phyloP scores from a whole-genome alignment of 2,329 filamentous ascomycete genomes.

The Cadophora sp. region DNA sequence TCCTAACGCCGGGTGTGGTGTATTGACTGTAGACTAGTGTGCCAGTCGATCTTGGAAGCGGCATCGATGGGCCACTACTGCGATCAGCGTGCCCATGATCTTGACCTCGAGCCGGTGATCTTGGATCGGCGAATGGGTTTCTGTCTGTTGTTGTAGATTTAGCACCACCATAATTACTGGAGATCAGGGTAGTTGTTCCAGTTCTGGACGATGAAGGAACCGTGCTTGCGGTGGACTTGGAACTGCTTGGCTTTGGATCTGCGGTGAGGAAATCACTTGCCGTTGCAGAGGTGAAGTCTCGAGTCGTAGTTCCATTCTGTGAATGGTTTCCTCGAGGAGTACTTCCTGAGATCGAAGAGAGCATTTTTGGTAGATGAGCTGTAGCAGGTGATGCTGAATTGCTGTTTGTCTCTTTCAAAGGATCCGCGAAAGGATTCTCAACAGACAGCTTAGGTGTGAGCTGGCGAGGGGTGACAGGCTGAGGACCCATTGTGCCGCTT shows the following conservation, averaged over 20 bases:
- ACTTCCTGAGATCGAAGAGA: not conserved
- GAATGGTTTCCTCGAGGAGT: not conserved
- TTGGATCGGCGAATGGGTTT: conserved; percentile 11
- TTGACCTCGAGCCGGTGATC: not conserved
- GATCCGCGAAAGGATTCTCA: conserved; percentile 8
- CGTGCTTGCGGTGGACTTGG: not conserved
- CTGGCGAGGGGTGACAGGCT: not conserved
- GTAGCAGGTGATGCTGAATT: not conserved
- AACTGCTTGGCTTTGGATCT: conserved; percentile 1
- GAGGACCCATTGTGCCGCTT: not conserved
- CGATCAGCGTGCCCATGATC: not conserved
- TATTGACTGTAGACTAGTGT: not conserved
- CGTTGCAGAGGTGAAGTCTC: not conserved
- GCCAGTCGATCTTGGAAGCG: not conserved
- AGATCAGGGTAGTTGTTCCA: not conserved
- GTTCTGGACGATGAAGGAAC: not conserved
- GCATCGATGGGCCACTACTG: not conserved
- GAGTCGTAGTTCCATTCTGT: not conserved
- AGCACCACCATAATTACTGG: not conserved
- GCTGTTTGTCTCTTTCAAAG: not conserved
- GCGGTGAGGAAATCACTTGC: not conserved
- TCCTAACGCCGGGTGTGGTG: not conserved
- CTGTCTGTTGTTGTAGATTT: not conserved
- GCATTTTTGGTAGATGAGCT: not conserved
- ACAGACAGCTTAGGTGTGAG: not conserved